phyloP scores from a whole-genome alignment of 2,329 filamentous ascomycete species.

The Aspergillus fumigatiaffinis region DNA sequence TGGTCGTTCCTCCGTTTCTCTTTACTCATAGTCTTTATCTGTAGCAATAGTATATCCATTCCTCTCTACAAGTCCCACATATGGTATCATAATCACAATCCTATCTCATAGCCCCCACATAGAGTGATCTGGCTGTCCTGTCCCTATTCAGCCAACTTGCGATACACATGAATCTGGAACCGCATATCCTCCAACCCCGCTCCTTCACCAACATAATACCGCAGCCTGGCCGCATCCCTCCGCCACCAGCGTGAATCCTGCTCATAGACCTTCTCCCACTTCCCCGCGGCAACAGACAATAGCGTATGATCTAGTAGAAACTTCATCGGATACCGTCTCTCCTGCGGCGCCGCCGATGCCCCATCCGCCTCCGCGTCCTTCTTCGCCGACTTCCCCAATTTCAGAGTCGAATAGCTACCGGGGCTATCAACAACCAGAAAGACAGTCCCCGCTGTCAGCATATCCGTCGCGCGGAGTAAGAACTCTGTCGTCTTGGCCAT shows the following conservation, averaged over 20 bases:
- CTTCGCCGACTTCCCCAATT: conserved; percentile 53
- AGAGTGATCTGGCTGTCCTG: neutral
- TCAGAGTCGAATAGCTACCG: conserved; percentile 84
- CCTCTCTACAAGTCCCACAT: conserved; percentile 14
- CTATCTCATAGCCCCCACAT: neutral
- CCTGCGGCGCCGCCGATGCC: conserved; percentile 37
- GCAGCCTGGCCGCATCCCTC: conserved; percentile 56
- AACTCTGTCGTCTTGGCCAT: conserved; percentile 73
- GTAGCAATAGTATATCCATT: conserved; percentile 27
- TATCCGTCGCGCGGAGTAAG: conserved; percentile 63
- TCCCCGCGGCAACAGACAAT: conserved; percentile 44
- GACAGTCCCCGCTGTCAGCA: conserved; percentile 57
- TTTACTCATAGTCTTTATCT: conserved; percentile 17
- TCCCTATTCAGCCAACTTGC: conserved; percentile 28
- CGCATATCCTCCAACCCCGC: conserved; percentile 91
- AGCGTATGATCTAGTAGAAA: conserved; percentile 86
- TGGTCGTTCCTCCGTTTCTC: conserved; percentile 14
- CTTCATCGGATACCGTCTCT: conserved; percentile 80
- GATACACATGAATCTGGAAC: conserved; percentile 85
- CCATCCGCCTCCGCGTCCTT: conserved; percentile 5
- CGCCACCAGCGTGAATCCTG: conserved; percentile 85
- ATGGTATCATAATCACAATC: conserved; percentile 6
- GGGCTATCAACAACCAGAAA: conserved; percentile 89
- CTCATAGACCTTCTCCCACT: conserved; percentile 71
- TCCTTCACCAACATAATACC: conserved; percentile 82